A percentile compares a stretch with the other conserved stretches of the same genome.
phyloP scores from a whole-genome alignment of 805 yeast species.

The Candida berthetii region DNA sequence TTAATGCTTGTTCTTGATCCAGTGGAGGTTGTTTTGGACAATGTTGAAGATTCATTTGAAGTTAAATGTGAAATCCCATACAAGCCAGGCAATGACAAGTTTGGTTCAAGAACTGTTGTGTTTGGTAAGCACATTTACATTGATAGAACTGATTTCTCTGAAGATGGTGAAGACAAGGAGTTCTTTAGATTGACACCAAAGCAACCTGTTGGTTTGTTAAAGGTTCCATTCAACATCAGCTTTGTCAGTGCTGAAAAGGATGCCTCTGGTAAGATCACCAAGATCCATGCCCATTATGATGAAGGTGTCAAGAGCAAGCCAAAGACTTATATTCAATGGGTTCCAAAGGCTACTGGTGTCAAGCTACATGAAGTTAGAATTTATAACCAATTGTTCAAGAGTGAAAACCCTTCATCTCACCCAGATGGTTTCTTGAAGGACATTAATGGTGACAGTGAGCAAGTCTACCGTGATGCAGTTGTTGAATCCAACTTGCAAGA shows the following conservation, averaged over 20 bases:
- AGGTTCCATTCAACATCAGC: conserved; percentile 78
- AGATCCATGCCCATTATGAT: conserved; percentile 77
- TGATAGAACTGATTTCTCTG: conserved; percentile 84
- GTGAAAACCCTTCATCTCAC: conserved; percentile 84
- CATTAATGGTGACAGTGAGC: conserved; percentile 75
- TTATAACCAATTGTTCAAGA: conserved; percentile 80
- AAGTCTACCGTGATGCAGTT: conserved; percentile 54
- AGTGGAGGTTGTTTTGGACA: conserved; percentile 73
- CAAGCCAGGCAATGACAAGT: conserved; percentile 77
- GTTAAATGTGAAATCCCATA: conserved; percentile 50
- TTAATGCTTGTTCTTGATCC: conserved; percentile 92
- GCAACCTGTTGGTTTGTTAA: conserved; percentile 91
- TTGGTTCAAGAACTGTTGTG: conserved; percentile 71
- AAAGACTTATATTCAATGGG: conserved; percentile 96
- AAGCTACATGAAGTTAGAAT: conserved; percentile 71
- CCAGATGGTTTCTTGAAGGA: conserved; percentile 88
- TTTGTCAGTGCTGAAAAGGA: conserved; percentile 66
- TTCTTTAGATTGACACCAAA: conserved; percentile 92
- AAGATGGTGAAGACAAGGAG: conserved; percentile 48
- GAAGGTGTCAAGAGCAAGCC: conserved; percentile 56
- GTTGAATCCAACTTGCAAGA: conserved; percentile 75
- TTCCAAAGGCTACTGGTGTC: conserved; percentile 72
- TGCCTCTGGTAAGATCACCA: conserved; percentile 52
- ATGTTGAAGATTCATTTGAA: conserved; percentile 67
- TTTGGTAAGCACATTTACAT: conserved; percentile 77